phyloP scores from a whole-genome alignment of 192 early-diverging fungal species.

The Mortierella alpina region DNA sequence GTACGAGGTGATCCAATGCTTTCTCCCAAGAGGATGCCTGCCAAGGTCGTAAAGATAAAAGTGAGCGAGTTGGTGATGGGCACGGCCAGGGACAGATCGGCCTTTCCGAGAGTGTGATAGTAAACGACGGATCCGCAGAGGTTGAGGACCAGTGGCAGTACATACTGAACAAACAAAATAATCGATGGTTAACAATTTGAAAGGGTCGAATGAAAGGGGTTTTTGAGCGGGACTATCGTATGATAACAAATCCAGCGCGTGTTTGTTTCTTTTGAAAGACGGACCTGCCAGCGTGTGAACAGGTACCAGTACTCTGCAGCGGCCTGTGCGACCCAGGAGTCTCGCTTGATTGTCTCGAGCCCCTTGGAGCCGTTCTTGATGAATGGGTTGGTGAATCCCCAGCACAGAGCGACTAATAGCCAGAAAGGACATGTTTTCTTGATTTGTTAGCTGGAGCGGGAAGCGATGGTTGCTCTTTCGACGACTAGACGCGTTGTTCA shows the following conservation, averaged over 20 bases:
- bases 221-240: too few species aligned
- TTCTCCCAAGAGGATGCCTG: conserved; percentile 86
- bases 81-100: conserved; percentile 90
- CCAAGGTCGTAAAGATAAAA: conserved; percentile 85
- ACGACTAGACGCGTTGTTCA: background rate
- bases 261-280: background rate
- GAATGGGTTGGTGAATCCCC: conserved; percentile 98
- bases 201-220: too few species aligned
- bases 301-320: conserved; percentile 79
- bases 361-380: conserved; percentile 89
- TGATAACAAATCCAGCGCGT: background rate
- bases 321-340: conserved; percentile 66
- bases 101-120: conserved; percentile 89
- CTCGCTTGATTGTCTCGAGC: conserved; percentile 75
- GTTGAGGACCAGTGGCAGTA: conserved; percentile 89
- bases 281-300: conserved; percentile 86
- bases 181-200: too few species aligned
- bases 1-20: conserved; percentile 71
- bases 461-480: background rate
- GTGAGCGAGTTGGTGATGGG: conserved; percentile 94
- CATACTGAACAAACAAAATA: too few species aligned
- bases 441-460: background rate
- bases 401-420: conserved; percentile 84
- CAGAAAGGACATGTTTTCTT: background rate
- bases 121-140: conserved; percentile 92